Percentiles rank a stretch among this genome's conserved stretches.
These are phyloP conservation scores for Prunus campanulata DNA, from an alignment of 306 rosid genomes.

Conservation along the genomic window DNA sequence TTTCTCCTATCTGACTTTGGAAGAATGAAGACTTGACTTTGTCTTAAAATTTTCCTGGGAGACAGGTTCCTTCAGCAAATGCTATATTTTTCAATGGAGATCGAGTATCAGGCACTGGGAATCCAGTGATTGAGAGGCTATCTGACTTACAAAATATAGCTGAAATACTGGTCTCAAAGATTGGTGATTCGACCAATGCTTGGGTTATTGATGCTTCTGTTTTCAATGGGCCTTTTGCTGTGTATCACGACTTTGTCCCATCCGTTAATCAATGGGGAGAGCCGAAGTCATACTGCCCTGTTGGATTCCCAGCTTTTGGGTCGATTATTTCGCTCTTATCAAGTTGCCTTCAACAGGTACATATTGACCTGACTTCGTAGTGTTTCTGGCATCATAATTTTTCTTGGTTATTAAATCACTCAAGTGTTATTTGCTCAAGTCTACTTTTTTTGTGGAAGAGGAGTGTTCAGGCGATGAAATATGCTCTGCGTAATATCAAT, in stretches of 20 bases:
- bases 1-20: not conserved
- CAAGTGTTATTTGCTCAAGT: too few relatives aligned
- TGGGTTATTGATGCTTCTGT: conserved; percentile 83
- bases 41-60: conserved; percentile 3
- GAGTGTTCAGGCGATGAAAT: too few relatives aligned
- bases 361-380: not conserved
- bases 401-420: too few relatives aligned
- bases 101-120: conserved; percentile 66
- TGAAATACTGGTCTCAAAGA: conserved; percentile 65
- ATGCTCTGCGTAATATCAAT: too few relatives aligned
- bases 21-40: not conserved
- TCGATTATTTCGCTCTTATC: conserved; percentile 51
- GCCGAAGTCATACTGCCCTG: conserved; percentile 55
- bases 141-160: conserved; percentile 66
- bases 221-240: conserved; percentile 80
- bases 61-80: conserved; percentile 64
- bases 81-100: conserved; percentile 79
- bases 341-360: conserved; percentile 62
- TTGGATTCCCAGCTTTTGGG: conserved; percentile 64
- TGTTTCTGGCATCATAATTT: too few relatives aligned
- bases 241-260: conserved; percentile 68
- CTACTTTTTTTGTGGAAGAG: too few relatives aligned
- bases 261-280: conserved; percentile 74
- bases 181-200: conserved; percentile 62
- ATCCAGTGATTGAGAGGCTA: conserved; percentile 70